Evolutionary conservation across 2,329 filamentous ascomycete genomes (phyloP), one percentile per base, ranked within the genome.

Genomic region (Alternaria viburni): DNA sequence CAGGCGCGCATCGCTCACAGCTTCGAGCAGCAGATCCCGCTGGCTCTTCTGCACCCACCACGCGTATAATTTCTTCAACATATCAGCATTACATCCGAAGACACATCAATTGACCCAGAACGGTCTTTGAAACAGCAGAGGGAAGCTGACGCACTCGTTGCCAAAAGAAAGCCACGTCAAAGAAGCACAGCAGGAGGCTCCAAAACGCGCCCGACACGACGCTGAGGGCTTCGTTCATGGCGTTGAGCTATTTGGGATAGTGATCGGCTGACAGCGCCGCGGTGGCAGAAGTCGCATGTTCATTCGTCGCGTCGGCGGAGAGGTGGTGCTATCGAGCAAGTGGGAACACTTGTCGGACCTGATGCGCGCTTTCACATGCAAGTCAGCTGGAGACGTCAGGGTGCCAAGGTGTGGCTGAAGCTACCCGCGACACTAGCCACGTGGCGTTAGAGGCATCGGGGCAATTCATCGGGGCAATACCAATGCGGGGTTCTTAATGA

Each of bases 1-100:
- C 25, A 86, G 85, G 67, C 88, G 84, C 17, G 93, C 91, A 62
- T 88, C 86, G 57, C 85, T 85, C 51, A 96, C 83, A 23, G 85
- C 83, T 64, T 91, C 86, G 46, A 91, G 84, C 82, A 92, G 90
- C 58, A 89, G 82, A 67, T 91, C 88, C 52, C 87, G 85, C 3
- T 87, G 86, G 54, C 86, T 90, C 77, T 87, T 90, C 66, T 86
- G 85, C 59, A 81, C 86, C 83, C 89, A 90, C 89, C 91, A 93
- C 58, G 83, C 83, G 65, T 87, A 82, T 54, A 93, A 81, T 83
- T 88, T 90, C 92, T 95, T 79, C 50, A 75, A 47, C 69, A 75
- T 74, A 57, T 69, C 55, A 74, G 70, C 59, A 61, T 57, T 28
- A 8, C 19, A 45, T 19, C 28, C 26, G 21, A 54, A 43, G 41